phyloP scores from a whole-genome alignment of 306 rosid genomes.

The Trifolium dubium region DNA sequence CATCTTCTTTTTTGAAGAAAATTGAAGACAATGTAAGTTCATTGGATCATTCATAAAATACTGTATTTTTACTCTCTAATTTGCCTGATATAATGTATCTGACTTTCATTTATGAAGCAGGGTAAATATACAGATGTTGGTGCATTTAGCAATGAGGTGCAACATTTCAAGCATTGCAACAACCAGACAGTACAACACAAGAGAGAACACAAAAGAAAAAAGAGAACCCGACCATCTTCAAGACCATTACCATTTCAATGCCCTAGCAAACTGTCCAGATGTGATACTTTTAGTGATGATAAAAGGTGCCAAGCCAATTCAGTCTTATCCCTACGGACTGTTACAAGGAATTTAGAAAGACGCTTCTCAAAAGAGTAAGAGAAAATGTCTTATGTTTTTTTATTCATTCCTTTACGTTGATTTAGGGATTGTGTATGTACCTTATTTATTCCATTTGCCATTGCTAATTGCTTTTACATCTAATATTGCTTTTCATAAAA shows the following conservation, averaged over 20 bases:
- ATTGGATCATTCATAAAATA: conserved; percentile 37
- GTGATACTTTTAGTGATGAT: conserved; percentile 40
- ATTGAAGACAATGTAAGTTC: conserved; percentile 64
- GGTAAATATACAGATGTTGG: conserved; percentile 35
- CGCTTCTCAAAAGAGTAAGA: conserved; percentile 50
- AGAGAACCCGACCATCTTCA: conserved; percentile 50
- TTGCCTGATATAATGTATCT: conserved; percentile 31
- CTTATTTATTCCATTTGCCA: conserved; percentile 12
- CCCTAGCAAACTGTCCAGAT: conserved; percentile 44
- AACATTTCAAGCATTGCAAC: conserved; percentile 53
- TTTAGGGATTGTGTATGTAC: conserved; percentile 18
- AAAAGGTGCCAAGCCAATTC: conserved; percentile 48
- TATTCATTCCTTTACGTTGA: conserved; percentile 14
- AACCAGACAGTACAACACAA: conserved; percentile 42
- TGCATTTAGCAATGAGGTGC: conserved; percentile 56
- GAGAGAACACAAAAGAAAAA: conserved; percentile 47
- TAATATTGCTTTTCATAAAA: conserved; percentile 8
- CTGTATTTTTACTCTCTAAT: conserved; percentile 30
- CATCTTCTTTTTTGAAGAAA: conserved; percentile 52
- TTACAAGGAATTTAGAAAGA: conserved; percentile 42
- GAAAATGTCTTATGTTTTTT: conserved; percentile 33
- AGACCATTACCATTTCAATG: conserved; percentile 44
- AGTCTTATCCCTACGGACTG: conserved; percentile 21
- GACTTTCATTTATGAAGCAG: conserved; percentile 56
- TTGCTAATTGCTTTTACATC: conserved; percentile 24